Base-by-base conservation (phyloP, 2,329 filamentous ascomycete species). In the Decorospora gaudefroyi region DNA sequence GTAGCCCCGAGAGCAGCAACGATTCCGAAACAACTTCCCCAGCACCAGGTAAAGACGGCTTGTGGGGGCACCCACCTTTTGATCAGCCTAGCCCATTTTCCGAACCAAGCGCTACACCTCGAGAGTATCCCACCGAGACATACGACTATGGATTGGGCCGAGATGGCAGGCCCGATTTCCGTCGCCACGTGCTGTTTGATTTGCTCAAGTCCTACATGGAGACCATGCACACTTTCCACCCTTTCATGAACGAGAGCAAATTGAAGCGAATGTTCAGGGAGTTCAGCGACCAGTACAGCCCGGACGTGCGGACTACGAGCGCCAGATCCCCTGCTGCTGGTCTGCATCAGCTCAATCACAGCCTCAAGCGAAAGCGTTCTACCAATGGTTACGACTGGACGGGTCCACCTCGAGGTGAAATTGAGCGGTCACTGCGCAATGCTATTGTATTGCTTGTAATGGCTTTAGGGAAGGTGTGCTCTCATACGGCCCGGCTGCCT, bases 401-500 rank as follows among this genome's bases (percentile, higher is more conserved):
- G 5, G 59, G 56, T 26, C 61, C 57, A 7, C 36, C 52, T n/a
- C 53, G 48, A 29, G 56, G 53, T 4, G 54, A 53, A 23, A 59
- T 62, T 39, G 57, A 68, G 40, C 53, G 58, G 50, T 71, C 48
- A 49, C 50, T 75, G 65, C 49, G 66, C 59, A 95, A 88, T 55
- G 90, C 90, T 0, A 78, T 97, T 26, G 82, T 96, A 1, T 78
- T 96, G 2, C 77, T 92, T 3, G 83, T 96, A 1, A 77, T 97
- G 40, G 92, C 92, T 0, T 74, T 99, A 4, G 93, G 93, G 12
- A 90, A 90, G 62, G 87, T 97, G 9, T 92, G 88, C 59, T 69
- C 77, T 46, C 72, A 78, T 46, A 72, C 74, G 30, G 64, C 72
- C 3, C 42, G 35, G 6, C 59, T 85, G 8, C 79, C 80, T 12